These are phyloP conservation scores for Penicillium sp. DNA, from an alignment of 2,329 filamentous ascomycete genomes.

Conservation along the genomic window DNA sequence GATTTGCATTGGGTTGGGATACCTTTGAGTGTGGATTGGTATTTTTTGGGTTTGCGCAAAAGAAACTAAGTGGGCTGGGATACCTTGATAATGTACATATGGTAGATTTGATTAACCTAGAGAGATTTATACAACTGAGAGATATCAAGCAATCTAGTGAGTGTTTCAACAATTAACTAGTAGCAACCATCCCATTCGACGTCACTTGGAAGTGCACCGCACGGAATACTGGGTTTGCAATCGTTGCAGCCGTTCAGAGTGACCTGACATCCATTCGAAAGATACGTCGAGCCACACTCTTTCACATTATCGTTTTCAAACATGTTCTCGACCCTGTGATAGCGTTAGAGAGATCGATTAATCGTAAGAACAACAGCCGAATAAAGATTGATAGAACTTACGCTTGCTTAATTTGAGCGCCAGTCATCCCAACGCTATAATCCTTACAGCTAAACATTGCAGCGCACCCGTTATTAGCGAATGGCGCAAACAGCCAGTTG, in stretches of 20 bases:
- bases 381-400: not conserved
- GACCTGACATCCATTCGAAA: not conserved
- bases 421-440: not conserved
- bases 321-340: slow-evolving; percentile 2
- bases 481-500: not conserved
- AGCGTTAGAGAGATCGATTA: not conserved
- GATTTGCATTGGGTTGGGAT: slow-evolving; percentile 1
- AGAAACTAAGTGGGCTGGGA: no score
- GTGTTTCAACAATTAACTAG: no score
- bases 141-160: no score
- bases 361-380: not conserved
- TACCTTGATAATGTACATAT: not conserved
- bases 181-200: no score
- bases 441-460: not conserved
- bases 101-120: no score
- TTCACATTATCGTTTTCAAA: not conserved
- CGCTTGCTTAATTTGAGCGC: not conserved
- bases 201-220: no score
- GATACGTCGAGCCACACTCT: not conserved
- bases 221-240: not conserved
- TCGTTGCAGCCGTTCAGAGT: not conserved
- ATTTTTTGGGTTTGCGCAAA: not conserved
- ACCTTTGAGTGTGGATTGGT: slow-evolving; percentile 33
- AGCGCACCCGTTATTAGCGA: not conserved
- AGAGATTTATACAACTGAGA: no score